These are phyloP conservation scores for Coemansia sp. DNA, from an alignment of 192 early-diverging fungal species.

Conservation along the genomic window DNA sequence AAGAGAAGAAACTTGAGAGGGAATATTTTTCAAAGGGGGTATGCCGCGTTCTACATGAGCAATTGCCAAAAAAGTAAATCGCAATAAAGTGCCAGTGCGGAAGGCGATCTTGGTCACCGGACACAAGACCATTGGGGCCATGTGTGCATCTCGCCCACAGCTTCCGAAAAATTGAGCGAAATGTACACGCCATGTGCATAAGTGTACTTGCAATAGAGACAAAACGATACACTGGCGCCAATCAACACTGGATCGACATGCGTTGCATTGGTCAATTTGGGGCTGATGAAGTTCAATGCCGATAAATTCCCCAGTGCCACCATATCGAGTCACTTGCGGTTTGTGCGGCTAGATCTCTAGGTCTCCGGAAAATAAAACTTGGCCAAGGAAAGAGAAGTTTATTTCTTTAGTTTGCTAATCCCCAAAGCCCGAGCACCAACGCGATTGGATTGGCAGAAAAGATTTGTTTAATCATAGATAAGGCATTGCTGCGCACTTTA, in stretches of 20 bases:
- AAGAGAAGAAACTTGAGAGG: no score
- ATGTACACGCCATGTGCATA: background rate
- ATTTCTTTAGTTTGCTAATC: no score
- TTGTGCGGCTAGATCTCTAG: no score
- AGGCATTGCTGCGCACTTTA: no score
- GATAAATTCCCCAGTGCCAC: background rate
- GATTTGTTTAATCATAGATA: no score
- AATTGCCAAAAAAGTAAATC: background rate
- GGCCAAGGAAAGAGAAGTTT: no score
- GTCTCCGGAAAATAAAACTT: no score
- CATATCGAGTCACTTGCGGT: background rate
- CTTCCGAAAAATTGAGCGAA: conserved; percentile 3
- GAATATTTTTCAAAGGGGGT: no score
- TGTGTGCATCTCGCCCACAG: background rate
- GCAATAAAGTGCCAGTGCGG: background rate
- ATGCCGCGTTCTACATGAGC: no score
- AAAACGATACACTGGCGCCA: background rate
- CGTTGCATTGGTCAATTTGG: background rate
- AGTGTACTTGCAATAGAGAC: background rate
- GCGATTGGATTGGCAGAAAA: no score
- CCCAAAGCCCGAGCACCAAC: no score
- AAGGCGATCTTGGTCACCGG: background rate
- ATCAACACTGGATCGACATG: background rate
- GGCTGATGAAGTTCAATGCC: background rate
- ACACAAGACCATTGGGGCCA: background rate